Percentiles rank a stretch among this genome's conserved stretches.
phyloP scores from a whole-genome alignment of 2,329 filamentous ascomycete species.

The Alternaria dauci region DNA sequence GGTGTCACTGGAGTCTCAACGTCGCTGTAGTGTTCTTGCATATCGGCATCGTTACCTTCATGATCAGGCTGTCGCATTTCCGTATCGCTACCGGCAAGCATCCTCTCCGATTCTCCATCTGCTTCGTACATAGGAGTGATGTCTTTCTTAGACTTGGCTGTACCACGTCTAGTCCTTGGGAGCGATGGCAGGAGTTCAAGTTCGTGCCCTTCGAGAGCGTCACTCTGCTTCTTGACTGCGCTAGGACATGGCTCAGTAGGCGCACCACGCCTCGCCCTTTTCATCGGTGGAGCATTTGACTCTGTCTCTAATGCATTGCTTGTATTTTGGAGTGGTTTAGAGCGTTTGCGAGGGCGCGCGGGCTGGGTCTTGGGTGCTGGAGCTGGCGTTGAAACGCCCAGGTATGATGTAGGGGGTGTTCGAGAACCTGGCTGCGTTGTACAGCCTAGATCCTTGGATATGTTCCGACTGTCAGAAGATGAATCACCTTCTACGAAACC shows the following conservation, averaged over 20 bases:
- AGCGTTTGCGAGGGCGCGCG: neutral
- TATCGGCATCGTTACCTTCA: neutral
- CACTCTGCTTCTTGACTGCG: neutral
- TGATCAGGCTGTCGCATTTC: neutral
- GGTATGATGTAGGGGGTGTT: neutral
- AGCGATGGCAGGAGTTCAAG: too few relatives aligned
- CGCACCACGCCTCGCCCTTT: slow-evolving; percentile 8
- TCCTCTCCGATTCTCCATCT: neutral
- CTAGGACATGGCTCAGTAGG: neutral
- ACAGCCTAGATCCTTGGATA: neutral
- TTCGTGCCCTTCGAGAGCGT: neutral
- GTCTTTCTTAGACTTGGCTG: neutral
- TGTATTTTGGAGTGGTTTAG: neutral
- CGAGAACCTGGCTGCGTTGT: neutral
- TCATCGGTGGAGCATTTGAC: slow-evolving; percentile 5
- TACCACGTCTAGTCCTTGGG: neutral
- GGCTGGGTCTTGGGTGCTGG: neutral
- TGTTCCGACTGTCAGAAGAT: neutral
- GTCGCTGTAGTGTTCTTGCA: neutral
- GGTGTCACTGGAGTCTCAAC: neutral
- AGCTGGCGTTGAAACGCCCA: neutral
- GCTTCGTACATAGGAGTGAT: neutral
- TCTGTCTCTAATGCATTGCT: slow-evolving; percentile 14
- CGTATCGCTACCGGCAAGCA: neutral
- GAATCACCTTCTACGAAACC: neutral